These are phyloP conservation scores for Boletus rufocinnamomeus DNA, from an alignment of 768 basidiomycete genomes.

Conservation along the genomic window DNA sequence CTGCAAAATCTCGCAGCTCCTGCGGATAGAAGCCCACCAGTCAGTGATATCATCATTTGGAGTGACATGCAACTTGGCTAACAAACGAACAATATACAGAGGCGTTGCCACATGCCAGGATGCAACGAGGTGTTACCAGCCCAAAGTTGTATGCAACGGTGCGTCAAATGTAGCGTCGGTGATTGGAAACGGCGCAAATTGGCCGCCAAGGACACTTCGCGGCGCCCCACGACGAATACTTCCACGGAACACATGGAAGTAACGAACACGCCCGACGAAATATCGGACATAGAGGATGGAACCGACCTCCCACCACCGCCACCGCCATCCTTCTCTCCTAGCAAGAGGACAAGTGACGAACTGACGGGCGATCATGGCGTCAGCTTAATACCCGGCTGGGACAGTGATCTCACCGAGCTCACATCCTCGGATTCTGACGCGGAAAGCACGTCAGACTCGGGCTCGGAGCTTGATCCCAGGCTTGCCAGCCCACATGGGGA, in stretches of 20 bases:
- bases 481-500: not conserved
- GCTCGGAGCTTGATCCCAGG: not conserved
- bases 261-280: not conserved
- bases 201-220: not conserved
- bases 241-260: not conserved
- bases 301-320: not conserved
- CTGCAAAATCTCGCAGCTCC: not conserved
- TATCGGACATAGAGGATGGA: conserved; percentile 4
- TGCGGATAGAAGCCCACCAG: not conserved
- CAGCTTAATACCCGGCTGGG: conserved; percentile 18
- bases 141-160: conserved; percentile 15
- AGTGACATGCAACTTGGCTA: not conserved
- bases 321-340: not conserved
- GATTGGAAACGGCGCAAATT: conserved; percentile 22
- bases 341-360: not conserved
- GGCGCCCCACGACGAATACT: not conserved
- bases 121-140: conserved; percentile 18
- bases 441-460: conserved; percentile 1
- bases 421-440: conserved; percentile 16
- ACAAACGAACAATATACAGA: conserved; percentile 9
- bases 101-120: conserved; percentile 14
- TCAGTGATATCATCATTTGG: conserved; percentile 3
- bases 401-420: conserved; percentile 29
- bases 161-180: conserved; percentile 19
- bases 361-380: not conserved